Evolutionary conservation across 73 alveolate genomes (phyloP), one percentile per base, ranked within the genome.

Genomic region (Urostyla sp.): DNA sequence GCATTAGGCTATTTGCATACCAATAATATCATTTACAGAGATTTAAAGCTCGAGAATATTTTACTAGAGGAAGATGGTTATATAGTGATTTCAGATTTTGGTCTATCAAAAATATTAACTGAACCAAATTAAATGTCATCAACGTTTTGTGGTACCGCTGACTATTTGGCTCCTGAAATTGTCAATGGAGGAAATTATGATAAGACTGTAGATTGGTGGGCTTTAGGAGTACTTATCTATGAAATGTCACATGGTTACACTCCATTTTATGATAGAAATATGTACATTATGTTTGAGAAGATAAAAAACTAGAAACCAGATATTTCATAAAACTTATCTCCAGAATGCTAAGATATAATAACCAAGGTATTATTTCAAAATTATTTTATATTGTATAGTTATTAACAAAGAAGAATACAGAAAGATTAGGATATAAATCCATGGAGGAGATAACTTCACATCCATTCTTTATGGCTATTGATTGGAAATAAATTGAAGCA

Each of bases 181-280:
- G 20, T 84, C 28, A 73, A 69, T 23, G 20, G 76, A 72, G 44
- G 32, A 45, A 82, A 81, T 0, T 73, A 83, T 73, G 80, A 56
- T 30, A 37, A 49, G 30, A 77, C 79, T 59, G 97, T 91, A 4
- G 99, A 94, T 77, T 92, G 97, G 97, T 94, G 99, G 99, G 90
- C 94, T 21, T 83, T 92, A 43, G 99, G 99, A 15, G 85, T 94
- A 36, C 45, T 94, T 13, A 53, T 80, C 52, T 94, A 89, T 93
- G 99, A 95, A 84, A 73, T 95, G 85, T 60, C 54, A 21, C 78
- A 56, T 57, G 87, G 87, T 8, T 13, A 52, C 49, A 76, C 76
- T 38, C 74, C 76, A 27, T 55, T 55, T n/a, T 36, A 75, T 57
- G 78, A 53, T 27, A 40, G 36, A 45, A 55, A 56, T 44, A 38